A percentile compares a stretch with the other conserved stretches of the same genome.
phyloP scores from a whole-genome alignment of 148 eudicot genomes.

The Rhododendron molle region DNA sequence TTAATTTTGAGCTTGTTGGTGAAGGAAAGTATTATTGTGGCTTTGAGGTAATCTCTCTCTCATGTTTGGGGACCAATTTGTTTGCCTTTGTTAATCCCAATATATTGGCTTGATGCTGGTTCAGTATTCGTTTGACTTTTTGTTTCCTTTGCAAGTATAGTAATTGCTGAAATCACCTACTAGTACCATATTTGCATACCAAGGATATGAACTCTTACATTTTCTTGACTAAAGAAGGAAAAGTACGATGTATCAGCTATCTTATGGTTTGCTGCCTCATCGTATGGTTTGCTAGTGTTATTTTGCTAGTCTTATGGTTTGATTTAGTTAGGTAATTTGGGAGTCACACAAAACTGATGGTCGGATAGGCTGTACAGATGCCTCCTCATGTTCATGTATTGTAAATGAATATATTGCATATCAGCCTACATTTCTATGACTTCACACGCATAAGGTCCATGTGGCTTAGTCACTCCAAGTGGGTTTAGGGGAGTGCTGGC shows the following conservation, averaged over 20 bases:
- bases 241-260: background rate
- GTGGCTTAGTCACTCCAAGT: background rate
- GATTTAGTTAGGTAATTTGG: background rate
- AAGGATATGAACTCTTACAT: background rate
- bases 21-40: conserved; percentile 74
- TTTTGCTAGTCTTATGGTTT: background rate
- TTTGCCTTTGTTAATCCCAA: background rate
- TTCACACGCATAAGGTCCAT: background rate
- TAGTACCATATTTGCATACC: background rate
- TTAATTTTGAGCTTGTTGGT: conserved; percentile 58
- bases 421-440: background rate
- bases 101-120: background rate
- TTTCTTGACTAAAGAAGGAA: background rate
- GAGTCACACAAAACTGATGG: background rate
- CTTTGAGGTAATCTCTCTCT: conserved; percentile 54
- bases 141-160: background rate
- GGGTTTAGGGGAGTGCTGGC: background rate
- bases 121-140: background rate
- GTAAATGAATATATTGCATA: background rate
- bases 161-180: background rate
- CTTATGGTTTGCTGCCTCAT: background rate
- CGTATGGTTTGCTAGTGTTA: background rate
- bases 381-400: background rate
- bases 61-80: background rate
- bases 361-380: background rate